A percentile compares a stretch with the other conserved stretches of the same genome.
Evolutionary conservation across 1,139 yeast species (phyloP).

Genomic region (Blastobotrys arbuscula): DNA sequence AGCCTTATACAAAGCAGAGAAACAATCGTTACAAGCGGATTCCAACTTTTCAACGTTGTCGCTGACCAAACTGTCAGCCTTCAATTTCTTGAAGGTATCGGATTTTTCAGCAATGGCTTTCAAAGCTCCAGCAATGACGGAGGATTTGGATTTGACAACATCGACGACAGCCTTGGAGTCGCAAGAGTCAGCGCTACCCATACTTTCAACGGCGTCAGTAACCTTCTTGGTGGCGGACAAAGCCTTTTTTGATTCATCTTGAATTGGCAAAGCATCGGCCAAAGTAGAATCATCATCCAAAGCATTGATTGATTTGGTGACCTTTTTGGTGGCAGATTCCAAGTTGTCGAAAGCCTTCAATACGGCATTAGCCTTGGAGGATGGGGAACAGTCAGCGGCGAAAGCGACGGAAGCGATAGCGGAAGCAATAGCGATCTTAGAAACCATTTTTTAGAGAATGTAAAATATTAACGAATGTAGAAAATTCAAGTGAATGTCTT

Average conservation of each 20-base stretch:
- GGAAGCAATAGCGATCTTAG: constrained; percentile 5
- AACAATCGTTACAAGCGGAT: constrained; percentile 4
- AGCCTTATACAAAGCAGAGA: constrained; percentile 2
- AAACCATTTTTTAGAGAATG: constrained; percentile 9
- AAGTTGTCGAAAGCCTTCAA: constrained; percentile 1
- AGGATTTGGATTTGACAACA: not conserved
- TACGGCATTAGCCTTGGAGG: constrained; percentile 1
- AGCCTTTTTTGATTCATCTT: constrained; percentile 5
- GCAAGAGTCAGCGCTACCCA: constrained; percentile 2
- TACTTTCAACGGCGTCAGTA: constrained; percentile 3
- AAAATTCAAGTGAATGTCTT: constrained; percentile 5
- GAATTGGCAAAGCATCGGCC: constrained; percentile 12
- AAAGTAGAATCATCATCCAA: constrained; percentile 3
- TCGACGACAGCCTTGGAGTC: constrained; percentile 6
- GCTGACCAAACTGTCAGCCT: constrained; percentile 9
- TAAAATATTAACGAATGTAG: constrained; percentile 5
- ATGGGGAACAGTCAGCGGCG: constrained; percentile 10
- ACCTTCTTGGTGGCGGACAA: constrained; percentile 9
- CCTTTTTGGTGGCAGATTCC: constrained; percentile 6
- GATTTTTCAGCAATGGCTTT: constrained; percentile 6
- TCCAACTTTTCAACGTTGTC: constrained; percentile 6
- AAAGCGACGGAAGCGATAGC: constrained; percentile 7
- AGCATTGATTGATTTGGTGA: constrained; percentile 8
- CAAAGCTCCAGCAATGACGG: constrained; percentile 4
- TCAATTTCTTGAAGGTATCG: constrained; percentile 2